Evolutionary conservation across 2,329 filamentous ascomycete genomes (phyloP).

Genomic region (Colletotrichum somersetense): DNA sequence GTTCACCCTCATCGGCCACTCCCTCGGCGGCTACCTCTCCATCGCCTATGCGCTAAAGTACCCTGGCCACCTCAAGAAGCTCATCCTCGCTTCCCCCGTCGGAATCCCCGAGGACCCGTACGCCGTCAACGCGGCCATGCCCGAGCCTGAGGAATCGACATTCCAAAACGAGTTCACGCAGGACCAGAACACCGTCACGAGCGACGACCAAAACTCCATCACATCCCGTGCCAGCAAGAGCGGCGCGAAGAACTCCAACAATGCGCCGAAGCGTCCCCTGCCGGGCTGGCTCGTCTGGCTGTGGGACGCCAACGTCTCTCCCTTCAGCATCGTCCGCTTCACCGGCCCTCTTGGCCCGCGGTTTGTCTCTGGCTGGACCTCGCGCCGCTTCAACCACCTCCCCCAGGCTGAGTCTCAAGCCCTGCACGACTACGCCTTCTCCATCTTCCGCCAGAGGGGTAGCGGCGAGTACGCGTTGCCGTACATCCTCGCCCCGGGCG

Average conservation of each 20-base stretch:
- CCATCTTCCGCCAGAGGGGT: conserved; percentile 90
- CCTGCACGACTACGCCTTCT: conserved; percentile 94
- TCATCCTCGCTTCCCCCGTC: conserved; percentile 94
- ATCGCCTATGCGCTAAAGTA: conserved; percentile 97
- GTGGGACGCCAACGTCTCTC: conserved; percentile 97
- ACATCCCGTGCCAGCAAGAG: conserved; percentile 50
- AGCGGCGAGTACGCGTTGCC: conserved; percentile 94
- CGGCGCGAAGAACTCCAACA: conserved; percentile 52
- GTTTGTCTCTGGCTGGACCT: conserved; percentile 95
- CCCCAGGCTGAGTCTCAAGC: conserved; percentile 83
- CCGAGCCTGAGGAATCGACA: conserved; percentile 80
- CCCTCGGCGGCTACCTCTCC: conserved; percentile 93
- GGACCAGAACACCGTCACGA: conserved; percentile 71
- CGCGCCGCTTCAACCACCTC: conserved; percentile 89
- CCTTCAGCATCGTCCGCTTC: conserved; percentile 91
- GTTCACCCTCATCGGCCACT: conserved; percentile 94
- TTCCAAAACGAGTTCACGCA: conserved; percentile 84
- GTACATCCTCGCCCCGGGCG: conserved; percentile 93
- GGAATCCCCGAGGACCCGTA: conserved; percentile 96
- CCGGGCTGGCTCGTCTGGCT: conserved; percentile 92
- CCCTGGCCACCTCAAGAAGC: conserved; percentile 92
- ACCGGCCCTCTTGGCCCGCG: conserved; percentile 90
- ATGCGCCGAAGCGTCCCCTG: conserved; percentile 66
- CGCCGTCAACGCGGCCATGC: conserved; percentile 83
- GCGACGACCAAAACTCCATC: conserved; percentile 51